Percentiles rank a stretch among this genome's conserved stretches.
Conservation (phyloP, 345 rosid species). For the Hibiscus tridactylites region DNA sequence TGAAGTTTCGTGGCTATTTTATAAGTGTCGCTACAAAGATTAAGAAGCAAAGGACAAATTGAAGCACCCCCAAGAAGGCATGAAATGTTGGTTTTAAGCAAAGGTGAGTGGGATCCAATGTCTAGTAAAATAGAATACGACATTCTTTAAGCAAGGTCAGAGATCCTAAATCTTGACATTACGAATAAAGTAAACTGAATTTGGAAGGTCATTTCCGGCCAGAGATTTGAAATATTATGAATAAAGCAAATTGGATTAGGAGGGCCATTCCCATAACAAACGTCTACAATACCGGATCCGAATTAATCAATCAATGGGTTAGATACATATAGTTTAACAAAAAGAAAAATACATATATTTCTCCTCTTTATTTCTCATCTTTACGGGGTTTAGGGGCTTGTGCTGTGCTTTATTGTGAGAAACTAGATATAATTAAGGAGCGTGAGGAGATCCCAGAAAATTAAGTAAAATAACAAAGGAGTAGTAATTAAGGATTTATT, state of each 20-base stretch:
- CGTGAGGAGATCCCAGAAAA: too few relatives aligned
- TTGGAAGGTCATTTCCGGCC: too few relatives aligned
- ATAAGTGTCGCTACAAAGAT: slow-evolving; percentile 23
- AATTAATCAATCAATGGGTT: too few relatives aligned
- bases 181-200: too few relatives aligned
- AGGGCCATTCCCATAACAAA: too few relatives aligned
- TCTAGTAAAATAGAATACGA: too few relatives aligned
- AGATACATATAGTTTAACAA: background rate
- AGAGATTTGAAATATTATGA: too few relatives aligned
- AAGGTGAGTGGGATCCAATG: slow-evolving; percentile 31
- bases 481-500: slow-evolving; percentile 19
- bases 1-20: background rate
- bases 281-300: too few relatives aligned
- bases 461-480: background rate
- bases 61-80: slow-evolving; percentile 20
- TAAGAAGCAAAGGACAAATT: slow-evolving; percentile 18
- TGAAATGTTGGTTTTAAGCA: slow-evolving; percentile 34
- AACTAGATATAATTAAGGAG: slow-evolving; percentile 10
- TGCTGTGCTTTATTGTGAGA: slow-evolving; percentile 12
- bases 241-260: too few relatives aligned
- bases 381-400: slow-evolving; percentile 33
- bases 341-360: background rate
- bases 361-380: background rate
- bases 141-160: too few relatives aligned
- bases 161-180: too few relatives aligned